Percentiles rank a stretch among this genome's conserved stretches.
phyloP scores from a whole-genome alignment of 2,329 filamentous ascomycete genomes.

The Torrubiellomyces zombiae region DNA sequence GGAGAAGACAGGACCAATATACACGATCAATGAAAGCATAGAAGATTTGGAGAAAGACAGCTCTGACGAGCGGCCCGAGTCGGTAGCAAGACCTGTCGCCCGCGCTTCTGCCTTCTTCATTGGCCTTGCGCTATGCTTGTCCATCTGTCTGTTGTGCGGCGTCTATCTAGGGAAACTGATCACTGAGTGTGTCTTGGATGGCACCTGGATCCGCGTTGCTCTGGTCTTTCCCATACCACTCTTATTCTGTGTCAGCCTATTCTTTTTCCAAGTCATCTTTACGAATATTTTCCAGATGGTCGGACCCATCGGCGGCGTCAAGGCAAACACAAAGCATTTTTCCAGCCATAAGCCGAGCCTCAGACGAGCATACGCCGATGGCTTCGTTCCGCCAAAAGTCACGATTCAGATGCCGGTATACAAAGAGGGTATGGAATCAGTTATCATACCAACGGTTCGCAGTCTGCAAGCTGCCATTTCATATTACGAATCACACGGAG shows the following conservation, averaged over 20 bases:
- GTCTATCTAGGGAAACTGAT: conserved; percentile 19
- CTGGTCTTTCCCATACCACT: conserved; percentile 18
- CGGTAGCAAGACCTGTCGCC: conserved; percentile 22
- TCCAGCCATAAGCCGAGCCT: conserved; percentile 20
- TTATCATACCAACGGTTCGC: conserved; percentile 31
- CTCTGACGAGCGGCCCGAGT: conserved; percentile 15
- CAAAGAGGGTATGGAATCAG: conserved; percentile 21
- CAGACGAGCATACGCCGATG: conserved; percentile 14
- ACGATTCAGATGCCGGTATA: conserved; percentile 21
- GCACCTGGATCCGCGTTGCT: conserved; percentile 19
- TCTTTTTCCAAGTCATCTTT: conserved; percentile 28
- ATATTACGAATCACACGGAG: conserved; percentile 29
- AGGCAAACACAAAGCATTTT: conserved; percentile 27
- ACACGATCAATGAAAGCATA: conserved; percentile 7
- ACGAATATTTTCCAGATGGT: conserved; percentile 25
- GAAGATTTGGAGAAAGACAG: conserved; percentile 11
- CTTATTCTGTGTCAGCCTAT: conserved; percentile 15
- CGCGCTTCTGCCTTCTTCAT: conserved; percentile 21
- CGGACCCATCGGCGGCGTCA: conserved; percentile 28
- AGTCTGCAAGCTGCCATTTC: conserved; percentile 32
- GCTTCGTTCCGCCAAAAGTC: conserved; percentile 18
- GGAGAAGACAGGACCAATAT: conserved; percentile 6
- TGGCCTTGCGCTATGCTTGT: conserved; percentile 19
- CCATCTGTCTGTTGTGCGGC: conserved; percentile 21
- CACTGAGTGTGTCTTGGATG: conserved; percentile 20